These are phyloP conservation scores for Candida ipomoeae DNA, from an alignment of 805 yeast genomes.

Conservation along the genomic window DNA sequence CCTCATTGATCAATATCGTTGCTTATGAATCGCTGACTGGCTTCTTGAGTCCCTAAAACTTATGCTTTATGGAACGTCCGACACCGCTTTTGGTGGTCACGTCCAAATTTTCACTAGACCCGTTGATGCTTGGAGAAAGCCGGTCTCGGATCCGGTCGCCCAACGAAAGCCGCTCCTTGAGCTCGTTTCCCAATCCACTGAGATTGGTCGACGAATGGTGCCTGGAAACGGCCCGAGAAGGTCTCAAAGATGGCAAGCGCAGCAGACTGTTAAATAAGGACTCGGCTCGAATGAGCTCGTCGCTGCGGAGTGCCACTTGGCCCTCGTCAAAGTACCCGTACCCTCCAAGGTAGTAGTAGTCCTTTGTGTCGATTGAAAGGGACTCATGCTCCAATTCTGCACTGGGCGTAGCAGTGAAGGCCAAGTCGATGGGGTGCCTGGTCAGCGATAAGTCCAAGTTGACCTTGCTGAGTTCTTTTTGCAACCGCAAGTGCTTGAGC, in stretches of 20 bases:
- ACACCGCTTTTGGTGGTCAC: background rate
- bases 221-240: conserved; percentile 23
- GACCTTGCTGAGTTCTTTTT: conserved; percentile 31
- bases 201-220: conserved; percentile 31
- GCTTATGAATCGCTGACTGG: background rate
- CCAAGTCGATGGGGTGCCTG: conserved; percentile 23
- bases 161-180: conserved; percentile 29
- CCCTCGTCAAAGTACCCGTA: conserved; percentile 83
- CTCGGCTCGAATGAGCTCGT: conserved; percentile 24
- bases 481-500: conserved; percentile 31
- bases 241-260: conserved; percentile 17
- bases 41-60: background rate
- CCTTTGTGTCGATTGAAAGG: conserved; percentile 21
- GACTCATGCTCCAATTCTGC: background rate
- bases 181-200: conserved; percentile 14
- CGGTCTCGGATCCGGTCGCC: conserved; percentile 37
- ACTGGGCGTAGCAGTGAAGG: conserved; percentile 7
- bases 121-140: conserved; percentile 18
- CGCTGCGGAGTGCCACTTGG: conserved; percentile 55
- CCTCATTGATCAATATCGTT: too few relatives aligned
- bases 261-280: conserved; percentile 27
- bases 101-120: background rate
- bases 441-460: conserved; percentile 17
- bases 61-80: background rate
- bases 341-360: conserved; percentile 60